Evolutionary conservation across 2,329 filamentous ascomycete genomes (phyloP).

Genomic region (Cladosporium cucumerinum): DNA sequence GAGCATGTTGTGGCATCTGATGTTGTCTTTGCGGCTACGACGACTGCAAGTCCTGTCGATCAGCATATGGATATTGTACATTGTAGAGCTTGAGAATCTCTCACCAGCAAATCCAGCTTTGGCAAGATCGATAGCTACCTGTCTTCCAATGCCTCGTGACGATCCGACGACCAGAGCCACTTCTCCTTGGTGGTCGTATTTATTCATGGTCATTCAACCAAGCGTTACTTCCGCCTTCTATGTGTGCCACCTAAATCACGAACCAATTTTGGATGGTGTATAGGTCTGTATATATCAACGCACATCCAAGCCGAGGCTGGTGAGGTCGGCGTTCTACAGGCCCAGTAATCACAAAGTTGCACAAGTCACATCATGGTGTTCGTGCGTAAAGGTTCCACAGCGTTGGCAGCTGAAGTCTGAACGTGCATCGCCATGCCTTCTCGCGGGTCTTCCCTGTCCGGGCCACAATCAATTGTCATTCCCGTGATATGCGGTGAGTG

Average conservation of each 20-base stretch:
- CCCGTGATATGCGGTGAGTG: slow-evolving; percentile 2
- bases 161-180: slow-evolving; percentile 70
- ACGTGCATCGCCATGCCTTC: background rate
- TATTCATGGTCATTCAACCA: background rate
- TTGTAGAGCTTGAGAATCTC: background rate
- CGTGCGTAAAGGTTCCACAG: background rate
- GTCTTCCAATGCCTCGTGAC: slow-evolving; percentile 75
- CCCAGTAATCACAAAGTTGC: slow-evolving; percentile 3
- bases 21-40: slow-evolving; percentile 72
- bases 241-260: too few relatives aligned
- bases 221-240: background rate
- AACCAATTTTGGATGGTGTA: accelerated
- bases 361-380: background rate
- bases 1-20: slow-evolving; percentile 56
- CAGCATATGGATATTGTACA: background rate
- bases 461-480: background rate
- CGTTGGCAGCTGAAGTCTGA: background rate
- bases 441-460: background rate
- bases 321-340: background rate
- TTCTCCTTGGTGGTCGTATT: slow-evolving; percentile 20
- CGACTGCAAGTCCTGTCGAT: slow-evolving; percentile 49
- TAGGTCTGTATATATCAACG: background rate
- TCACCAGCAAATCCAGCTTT: slow-evolving; percentile 66
- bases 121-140: slow-evolving; percentile 74
- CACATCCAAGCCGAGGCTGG: slow-evolving; percentile 4